These are phyloP conservation scores for Colletotrichum graminicola DNA, from an alignment of 2,329 filamentous ascomycete species.

Conservation along the genomic window DNA sequence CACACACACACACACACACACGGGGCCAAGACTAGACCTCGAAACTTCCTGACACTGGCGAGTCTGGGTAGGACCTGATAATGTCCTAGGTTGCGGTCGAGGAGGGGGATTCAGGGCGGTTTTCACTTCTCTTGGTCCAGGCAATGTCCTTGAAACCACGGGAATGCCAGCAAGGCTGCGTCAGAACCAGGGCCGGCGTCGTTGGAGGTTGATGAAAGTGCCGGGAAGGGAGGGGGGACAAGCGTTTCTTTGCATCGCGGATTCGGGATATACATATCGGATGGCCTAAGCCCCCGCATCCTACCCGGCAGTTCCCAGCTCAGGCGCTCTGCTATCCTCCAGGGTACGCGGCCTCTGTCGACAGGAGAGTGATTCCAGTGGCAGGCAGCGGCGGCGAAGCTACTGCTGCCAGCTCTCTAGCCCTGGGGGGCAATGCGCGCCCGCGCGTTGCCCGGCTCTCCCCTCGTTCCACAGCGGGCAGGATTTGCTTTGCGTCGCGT, in stretches of 20 bases:
- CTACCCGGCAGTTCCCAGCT: not conserved
- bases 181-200: conserved; percentile 1
- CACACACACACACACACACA: too few relatives aligned
- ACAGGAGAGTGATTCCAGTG: conserved; percentile 1
- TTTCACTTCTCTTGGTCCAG: not conserved
- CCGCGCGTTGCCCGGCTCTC: not conserved
- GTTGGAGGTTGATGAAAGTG: conserved; percentile 35
- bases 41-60: conserved; percentile 12
- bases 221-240: not conserved
- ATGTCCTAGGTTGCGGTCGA: not conserved
- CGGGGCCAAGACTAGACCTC: not conserved
- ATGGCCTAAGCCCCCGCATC: not conserved
- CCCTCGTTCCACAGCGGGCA: conserved; percentile 35
- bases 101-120: not conserved
- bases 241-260: not conserved
- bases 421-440: not conserved
- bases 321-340: not conserved
- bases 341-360: conserved; percentile 13
- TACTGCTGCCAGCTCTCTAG: not conserved
- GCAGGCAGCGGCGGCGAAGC: conserved; percentile 9
- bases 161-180: not conserved
- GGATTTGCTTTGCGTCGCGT: conserved; percentile 33
- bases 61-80: conserved; percentile 7
- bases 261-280: conserved; percentile 1
- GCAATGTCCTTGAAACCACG: conserved; percentile 12